phyloP scores from a whole-genome alignment of 169 alveolate species.

The Eimeria necatrix region DNA sequence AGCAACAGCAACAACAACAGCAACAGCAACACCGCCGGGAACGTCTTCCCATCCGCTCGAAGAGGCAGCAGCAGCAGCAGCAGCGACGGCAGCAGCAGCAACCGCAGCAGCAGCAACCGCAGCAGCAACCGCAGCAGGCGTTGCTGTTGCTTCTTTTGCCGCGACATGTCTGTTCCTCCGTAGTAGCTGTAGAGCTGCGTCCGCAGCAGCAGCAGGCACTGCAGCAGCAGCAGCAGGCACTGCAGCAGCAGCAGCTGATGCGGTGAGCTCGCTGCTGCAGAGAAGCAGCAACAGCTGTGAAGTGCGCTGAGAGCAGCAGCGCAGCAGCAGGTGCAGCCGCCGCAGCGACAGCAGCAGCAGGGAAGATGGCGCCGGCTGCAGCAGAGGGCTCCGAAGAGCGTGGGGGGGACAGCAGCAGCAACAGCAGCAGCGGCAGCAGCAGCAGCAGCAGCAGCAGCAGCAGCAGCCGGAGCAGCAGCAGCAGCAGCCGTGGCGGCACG shows the following conservation, averaged over 20 bases:
- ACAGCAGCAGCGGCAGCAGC: conserved; percentile 10
- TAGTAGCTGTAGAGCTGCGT: not conserved
- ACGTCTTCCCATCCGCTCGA: too few relatives aligned
- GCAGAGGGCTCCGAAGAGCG: not conserved
- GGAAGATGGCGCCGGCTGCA: not conserved
- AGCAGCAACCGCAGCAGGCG: too few relatives aligned
- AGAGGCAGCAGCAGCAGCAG: too few relatives aligned
- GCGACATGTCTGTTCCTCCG: too few relatives aligned
- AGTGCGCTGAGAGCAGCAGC: not conserved
- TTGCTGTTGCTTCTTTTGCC: too few relatives aligned
- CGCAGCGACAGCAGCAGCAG: not conserved
- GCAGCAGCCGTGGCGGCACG: conserved; percentile 30
- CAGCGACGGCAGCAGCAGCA: too few relatives aligned
- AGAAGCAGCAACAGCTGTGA: conserved; percentile 54
- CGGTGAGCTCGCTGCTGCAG: not conserved
- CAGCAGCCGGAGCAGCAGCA: conserved; percentile 34
- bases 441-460: conserved; percentile 34
- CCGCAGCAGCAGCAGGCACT: conserved; percentile 9
- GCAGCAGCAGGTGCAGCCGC: conserved; percentile 39
- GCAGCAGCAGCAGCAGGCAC: conserved; percentile 4
- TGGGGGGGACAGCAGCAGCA: not conserved
- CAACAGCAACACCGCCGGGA: too few relatives aligned
- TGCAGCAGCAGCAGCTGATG: not conserved
- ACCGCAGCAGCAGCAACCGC: too few relatives aligned
- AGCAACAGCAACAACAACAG: too few relatives aligned